These are phyloP conservation scores for Neonectria sp. DNA, from an alignment of 2,329 filamentous ascomycete species.

Conservation along the genomic window DNA sequence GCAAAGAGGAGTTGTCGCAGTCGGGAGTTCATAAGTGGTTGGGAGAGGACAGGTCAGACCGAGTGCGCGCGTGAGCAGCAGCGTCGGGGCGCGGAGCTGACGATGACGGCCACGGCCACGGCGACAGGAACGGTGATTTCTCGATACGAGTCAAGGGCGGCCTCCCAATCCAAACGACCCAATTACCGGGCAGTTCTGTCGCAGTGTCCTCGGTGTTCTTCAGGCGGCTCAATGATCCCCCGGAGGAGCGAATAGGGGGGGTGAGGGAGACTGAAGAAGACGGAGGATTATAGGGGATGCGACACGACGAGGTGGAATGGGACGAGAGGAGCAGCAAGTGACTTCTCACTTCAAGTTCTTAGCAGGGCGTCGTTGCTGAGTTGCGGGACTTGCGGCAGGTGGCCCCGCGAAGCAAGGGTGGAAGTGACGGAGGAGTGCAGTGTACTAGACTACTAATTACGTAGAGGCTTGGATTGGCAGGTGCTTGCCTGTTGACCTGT, in stretches of 20 bases:
- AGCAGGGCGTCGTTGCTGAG: constrained; percentile 22
- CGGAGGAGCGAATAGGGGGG: neutral
- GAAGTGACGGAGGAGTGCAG: constrained; percentile 23
- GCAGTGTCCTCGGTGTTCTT: constrained; percentile 1
- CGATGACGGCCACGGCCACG: constrained; percentile 35
- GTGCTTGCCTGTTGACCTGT: constrained; percentile 18
- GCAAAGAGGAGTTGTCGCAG: constrained; percentile 34
- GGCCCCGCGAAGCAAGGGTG: constrained; percentile 36
- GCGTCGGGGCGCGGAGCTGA: constrained; percentile 27
- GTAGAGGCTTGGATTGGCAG: constrained; percentile 10
- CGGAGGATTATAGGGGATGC: constrained; percentile 22
- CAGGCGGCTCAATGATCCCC: neutral
- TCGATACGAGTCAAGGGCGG: constrained; percentile 33
- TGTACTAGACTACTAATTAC: constrained; percentile 1
- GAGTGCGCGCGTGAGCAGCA: constrained; percentile 38
- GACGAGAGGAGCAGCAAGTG: constrained; percentile 26
- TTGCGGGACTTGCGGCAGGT: constrained; percentile 42
- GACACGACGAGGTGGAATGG: constrained; percentile 28
- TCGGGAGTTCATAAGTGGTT: constrained; percentile 43
- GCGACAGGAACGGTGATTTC: constrained; percentile 35
- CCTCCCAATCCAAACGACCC: constrained; percentile 21
- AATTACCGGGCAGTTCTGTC: constrained; percentile 5
- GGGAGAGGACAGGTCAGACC: constrained; percentile 25
- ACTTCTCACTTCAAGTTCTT: constrained; percentile 3
- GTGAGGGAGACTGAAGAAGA: neutral